These are phyloP conservation scores for Takashimella koratensis DNA, from an alignment of 1,284 basidiomycete genomes.

Conservation along the genomic window DNA sequence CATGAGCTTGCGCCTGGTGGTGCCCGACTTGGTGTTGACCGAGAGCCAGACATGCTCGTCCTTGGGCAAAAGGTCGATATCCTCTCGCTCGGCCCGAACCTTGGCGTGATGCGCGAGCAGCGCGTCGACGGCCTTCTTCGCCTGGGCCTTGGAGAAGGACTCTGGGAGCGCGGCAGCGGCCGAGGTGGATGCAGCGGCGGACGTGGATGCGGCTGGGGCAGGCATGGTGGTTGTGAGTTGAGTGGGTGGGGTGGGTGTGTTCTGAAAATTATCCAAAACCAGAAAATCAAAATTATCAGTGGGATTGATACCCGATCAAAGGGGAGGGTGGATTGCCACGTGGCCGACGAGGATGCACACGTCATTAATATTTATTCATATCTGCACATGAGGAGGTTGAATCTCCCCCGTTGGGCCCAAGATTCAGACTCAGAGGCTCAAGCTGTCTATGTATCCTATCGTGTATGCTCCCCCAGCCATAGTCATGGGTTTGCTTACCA, in stretches of 20 bases:
- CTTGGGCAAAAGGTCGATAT: constrained; percentile 72
- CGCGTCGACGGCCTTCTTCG: constrained; percentile 69
- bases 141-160: constrained; percentile 64
- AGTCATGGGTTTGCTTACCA: too few species aligned
- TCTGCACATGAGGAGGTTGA: too few species aligned
- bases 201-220: background rate
- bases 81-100: constrained; percentile 61
- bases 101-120: constrained; percentile 67
- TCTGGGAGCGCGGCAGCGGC: constrained; percentile 24
- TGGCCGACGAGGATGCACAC: too few species aligned
- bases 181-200: constrained; percentile 4
- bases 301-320: too few species aligned
- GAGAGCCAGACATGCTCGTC: constrained; percentile 83
- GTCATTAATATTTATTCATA: too few species aligned
- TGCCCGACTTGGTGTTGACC: constrained; percentile 75
- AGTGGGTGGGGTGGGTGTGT: background rate
- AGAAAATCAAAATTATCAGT: too few species aligned
- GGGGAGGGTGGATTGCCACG: too few species aligned
- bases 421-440: too few species aligned
- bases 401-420: too few species aligned
- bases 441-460: too few species aligned
- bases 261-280: background rate
- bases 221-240: background rate
- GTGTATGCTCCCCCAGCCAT: too few species aligned
- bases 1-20: constrained; percentile 70